Evolutionary conservation across 176 grass and related monocot genomes (phyloP), one percentile per base, ranked within the genome.

Genomic region (Poa pratensis): DNA sequence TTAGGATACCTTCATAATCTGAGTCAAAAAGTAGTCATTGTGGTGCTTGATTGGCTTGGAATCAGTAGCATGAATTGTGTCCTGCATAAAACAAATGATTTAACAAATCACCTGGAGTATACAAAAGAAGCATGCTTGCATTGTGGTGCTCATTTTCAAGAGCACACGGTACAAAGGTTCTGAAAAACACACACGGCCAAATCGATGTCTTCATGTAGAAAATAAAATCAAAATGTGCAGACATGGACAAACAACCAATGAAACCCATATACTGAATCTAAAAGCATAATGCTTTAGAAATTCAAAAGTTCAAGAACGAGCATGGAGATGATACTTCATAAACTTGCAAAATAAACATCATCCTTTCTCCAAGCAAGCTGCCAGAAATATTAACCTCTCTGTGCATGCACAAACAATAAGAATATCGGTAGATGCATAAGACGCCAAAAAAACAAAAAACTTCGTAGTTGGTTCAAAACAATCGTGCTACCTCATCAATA

Each of bases 21-120:
- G 93, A 60, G 81, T 92, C 87, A 98, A 90, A 88, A 95, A 95
- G 77, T 92, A 98, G 76, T 94, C 96, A 80, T 81, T 86, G 19
- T 92, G 83, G 20, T 69, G 84, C 88, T 98, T 98, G 22, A 69
- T 85, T 35, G 83, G 39, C 77, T 95, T 95, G 54, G 96, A 88
- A 71, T 98, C 96, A 71, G 92, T 88, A 69, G 93, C 88, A 84
- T 94, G 83, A 84, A 98, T 75, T 66, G 79, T 45, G 90, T 98
- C 96, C 96, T 95, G 88, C 30, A 74, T 42, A 26, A 60, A 74
- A 48, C 48, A 87, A 63, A 28, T 9, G 75, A 6, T 16, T 42
- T 43, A 80, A 24, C 40, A 72, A 48, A 72, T 72, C 40, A 71
- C 20, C 14, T 45, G 68, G 68, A 71, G 68, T 71, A 45, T 58